Base-by-base conservation (phyloP, 495 filamentous ascomycete genomes). In the Penicillium nucicola region DNA sequence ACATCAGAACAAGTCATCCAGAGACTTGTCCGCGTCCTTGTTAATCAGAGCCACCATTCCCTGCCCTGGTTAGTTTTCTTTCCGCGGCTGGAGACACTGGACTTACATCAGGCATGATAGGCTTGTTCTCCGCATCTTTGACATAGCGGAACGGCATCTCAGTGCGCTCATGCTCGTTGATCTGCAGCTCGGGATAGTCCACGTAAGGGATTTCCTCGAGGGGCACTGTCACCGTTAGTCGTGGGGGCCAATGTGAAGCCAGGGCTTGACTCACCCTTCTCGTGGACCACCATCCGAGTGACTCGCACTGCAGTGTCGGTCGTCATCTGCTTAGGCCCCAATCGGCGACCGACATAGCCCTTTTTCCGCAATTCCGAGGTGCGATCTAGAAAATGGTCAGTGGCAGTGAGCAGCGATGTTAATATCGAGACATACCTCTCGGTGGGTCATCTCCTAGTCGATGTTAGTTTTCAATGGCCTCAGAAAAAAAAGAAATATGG, bases 91-190 rank as follows among this genome's bases (percentile, higher is more conserved):
- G 23, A 39, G n/a, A n/a, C n/a, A n/a, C n/a, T n/a, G n/a, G n/a
- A 66, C 81, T 66, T 72, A 93, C 92, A 71, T 86, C 75, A 25
- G 93, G 93, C 92, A 98, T 96, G 30, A 95, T 80, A 7, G 89
- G 89, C 57, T 86, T 74, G 18, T 87, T 90, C 48, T 89, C 75
- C 6, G 77, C 68, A 39, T 76, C 85, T 61, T 80, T 86, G 18
- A 98, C 90, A 65, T 98, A 98, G 44, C 92, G 88, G 69, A 97
- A 98, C 0, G 93, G 93, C 93, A 98, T 98, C 65, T 95, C 78
- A 1, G 89, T 95, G 58, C 87, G 89, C 66, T 98, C 93, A 64
- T 96, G 84, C 63, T 92, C 85, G 69, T 87, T 90, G 65, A 97
- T 84, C 52, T 82, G 81, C 57, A 98, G 75, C 60, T 97, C 92